Conservation (phyloP, 768 basidiomycete species). For the Mycena filopes region DNA sequence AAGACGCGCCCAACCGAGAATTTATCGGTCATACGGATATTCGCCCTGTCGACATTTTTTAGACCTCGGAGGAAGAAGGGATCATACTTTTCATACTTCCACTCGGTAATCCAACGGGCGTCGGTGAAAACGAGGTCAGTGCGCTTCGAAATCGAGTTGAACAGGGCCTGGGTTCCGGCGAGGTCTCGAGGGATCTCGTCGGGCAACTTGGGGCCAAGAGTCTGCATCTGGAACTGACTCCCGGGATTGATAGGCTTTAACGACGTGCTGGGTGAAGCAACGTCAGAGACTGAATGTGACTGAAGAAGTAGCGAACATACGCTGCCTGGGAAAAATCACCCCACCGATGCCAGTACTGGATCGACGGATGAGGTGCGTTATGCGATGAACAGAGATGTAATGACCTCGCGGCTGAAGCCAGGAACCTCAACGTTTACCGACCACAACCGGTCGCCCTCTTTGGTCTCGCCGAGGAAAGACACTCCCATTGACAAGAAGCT, state of each 20-base stretch:
- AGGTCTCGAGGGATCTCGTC: neutral
- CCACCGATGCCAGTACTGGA: slow-evolving; percentile 18
- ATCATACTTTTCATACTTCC: neutral
- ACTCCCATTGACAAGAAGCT: neutral
- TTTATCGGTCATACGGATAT: slow-evolving; percentile 46
- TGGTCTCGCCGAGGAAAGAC: slow-evolving; percentile 1
- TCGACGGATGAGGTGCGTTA: neutral
- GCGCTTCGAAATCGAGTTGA: neutral
- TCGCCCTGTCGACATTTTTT: neutral
- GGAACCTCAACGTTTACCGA: neutral
- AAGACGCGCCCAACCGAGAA: slow-evolving; percentile 51
- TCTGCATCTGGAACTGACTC: neutral
- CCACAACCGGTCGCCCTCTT: neutral
- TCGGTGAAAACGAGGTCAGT: neutral
- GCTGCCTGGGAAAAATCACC: neutral
- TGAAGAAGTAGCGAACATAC: neutral
- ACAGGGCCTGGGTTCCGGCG: neutral
- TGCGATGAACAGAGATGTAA: neutral
- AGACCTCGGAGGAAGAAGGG: neutral
- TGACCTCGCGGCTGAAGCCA: slow-evolving; percentile 7
- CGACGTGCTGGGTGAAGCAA: no score
- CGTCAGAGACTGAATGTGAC: neutral
- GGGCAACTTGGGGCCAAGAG: neutral
- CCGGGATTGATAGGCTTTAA: neutral
- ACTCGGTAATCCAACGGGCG: slow-evolving; percentile 2